Conservation (phyloP, 371 early-diverging fungal genomes). For the Mucor piriformis region DNA sequence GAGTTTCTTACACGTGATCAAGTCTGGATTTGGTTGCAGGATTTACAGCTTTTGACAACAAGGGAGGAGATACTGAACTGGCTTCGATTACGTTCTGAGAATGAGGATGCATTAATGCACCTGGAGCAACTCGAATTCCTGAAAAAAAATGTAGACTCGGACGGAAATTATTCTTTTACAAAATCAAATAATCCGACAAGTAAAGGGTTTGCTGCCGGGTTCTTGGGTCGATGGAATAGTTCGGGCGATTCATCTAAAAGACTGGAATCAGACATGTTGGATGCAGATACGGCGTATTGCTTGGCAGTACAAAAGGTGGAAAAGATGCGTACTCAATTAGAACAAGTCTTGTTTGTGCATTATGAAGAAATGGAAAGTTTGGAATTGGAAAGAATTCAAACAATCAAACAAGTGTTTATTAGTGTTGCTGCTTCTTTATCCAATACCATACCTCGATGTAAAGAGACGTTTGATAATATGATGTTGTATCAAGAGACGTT, state of each 20-base stretch:
- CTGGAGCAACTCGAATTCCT: not conserved
- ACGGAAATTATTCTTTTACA: not conserved
- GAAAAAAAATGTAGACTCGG: not conserved
- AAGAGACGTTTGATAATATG: conserved; percentile 62
- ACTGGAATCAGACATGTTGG: conserved; percentile 35
- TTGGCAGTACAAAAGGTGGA: conserved; percentile 62
- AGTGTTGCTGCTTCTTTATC: conserved; percentile 67
- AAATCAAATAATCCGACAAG: not conserved
- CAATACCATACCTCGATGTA: conserved; percentile 57
- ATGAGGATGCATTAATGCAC: not conserved
- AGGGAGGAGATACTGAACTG: not conserved
- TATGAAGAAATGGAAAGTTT: conserved; percentile 61
- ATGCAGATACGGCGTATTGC: conserved; percentile 62
- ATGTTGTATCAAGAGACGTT: conserved; percentile 71
- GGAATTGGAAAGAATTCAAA: conserved; percentile 61
- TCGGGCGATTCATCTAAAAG: conserved; percentile 12
- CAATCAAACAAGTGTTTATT: conserved; percentile 65
- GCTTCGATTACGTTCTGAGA: not conserved
- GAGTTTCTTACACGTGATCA: conserved; percentile 21
- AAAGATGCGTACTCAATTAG: conserved; percentile 59
- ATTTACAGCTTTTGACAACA: not conserved
- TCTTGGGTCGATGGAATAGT: conserved; percentile 28
- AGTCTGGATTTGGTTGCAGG: conserved; percentile 9
- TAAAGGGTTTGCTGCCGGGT: conserved; percentile 6
- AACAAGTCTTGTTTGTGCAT: conserved; percentile 64